Evolutionary conservation across 345 rosid genomes (phyloP).

Genomic region (Eucalyptus curtisii): DNA sequence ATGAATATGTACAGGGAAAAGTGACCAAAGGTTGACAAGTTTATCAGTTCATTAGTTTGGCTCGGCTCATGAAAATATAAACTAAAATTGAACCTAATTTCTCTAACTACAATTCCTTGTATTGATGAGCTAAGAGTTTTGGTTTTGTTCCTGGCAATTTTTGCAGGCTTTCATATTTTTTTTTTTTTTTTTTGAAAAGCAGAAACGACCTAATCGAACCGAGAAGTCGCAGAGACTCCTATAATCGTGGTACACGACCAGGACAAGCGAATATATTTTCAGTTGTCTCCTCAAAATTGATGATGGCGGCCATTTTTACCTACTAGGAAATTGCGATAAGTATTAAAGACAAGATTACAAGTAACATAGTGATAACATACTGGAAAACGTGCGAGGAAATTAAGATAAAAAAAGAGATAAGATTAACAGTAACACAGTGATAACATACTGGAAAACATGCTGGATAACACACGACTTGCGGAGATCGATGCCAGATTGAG

Average conservation of each 20-base stretch:
- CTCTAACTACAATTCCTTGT: not conserved
- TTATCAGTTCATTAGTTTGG: not conserved
- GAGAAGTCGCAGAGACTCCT: not conserved
- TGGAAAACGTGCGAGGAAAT: not conserved
- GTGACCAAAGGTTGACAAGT: not conserved
- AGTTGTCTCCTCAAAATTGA: not conserved
- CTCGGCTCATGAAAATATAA: not conserved
- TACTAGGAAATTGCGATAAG: not conserved
- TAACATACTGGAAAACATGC: not conserved
- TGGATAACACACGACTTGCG: not conserved
- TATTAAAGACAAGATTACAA: not conserved
- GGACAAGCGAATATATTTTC: not conserved
- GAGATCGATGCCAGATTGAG: not conserved
- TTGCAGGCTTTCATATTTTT: not conserved
- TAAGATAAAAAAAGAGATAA: not conserved
- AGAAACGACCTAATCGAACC: not conserved
- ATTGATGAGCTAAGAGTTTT: not conserved
- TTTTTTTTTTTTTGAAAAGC: not conserved
- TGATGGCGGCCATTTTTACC: not conserved
- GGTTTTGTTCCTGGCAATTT: not conserved
- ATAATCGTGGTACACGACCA: not conserved
- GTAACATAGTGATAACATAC: not conserved
- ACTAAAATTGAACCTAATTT: not conserved
- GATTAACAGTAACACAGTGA: not conserved
- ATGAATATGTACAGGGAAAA: not conserved